Base-by-base conservation (phyloP, 352 stramenopile genomes). In the Phytophthora macrochlamydospora region DNA sequence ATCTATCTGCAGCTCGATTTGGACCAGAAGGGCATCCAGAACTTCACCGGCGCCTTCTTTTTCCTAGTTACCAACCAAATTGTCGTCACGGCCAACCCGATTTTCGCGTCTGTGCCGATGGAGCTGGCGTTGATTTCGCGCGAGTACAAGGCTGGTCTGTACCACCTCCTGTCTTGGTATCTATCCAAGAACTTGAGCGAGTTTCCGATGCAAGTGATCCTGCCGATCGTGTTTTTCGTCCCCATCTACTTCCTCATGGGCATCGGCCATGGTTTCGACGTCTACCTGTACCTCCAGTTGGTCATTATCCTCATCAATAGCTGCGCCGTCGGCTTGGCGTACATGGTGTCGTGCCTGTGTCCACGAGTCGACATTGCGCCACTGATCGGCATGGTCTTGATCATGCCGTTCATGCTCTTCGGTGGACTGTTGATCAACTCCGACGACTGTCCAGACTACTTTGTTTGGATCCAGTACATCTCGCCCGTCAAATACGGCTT, bases 401-500 rank as follows among this genome's bases (percentile, higher is more conserved):
- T 84, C 2, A 51, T 86, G 2, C 75, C 73, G 6, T 82, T 86
- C 46, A 14, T 86, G 28, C 56, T 86, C 18, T 85, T 81, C 42
- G 72, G 79, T 9, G 79, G 79, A 0, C 46, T 88, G 4, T 58
- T 88, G 33, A 54, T 88, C 42, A 85, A 88, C 52, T 53, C 65
- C 3, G 53, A 76, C 32, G 69, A 79, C 56, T 71, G 53, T 1
- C 79, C 76, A 6, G 63, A 62, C n/a, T 85, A 78, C 51, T 78
- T 87, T 33, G 38, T 71, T 1, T 88, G 79, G 79, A 57, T 86
- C 32, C 44, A 76, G 38, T 81, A 80, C 51, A 30, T 86, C 1
- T 89, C 77, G 11, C 78, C 75, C 1, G 65, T 86, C 40, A 81
- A 80, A 43, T 85, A 79, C 55, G 70, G 75, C 37, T 87, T 76